phyloP scores from a whole-genome alignment of 768 basidiomycete genomes.

The Sutorius australiensis region DNA sequence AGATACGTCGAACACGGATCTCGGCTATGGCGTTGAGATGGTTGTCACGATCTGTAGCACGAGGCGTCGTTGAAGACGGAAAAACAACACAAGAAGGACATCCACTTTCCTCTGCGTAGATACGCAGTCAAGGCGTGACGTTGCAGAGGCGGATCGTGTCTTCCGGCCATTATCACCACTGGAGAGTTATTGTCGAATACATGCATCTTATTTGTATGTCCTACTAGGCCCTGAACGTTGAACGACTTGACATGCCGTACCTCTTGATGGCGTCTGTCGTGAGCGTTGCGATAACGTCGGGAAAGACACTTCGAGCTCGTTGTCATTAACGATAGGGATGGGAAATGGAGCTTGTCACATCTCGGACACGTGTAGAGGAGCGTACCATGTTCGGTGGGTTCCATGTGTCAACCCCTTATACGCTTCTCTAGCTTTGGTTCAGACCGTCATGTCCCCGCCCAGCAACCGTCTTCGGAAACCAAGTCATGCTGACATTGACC shows the following conservation, averaged over 20 bases:
- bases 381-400: slow-evolving; percentile 14
- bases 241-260: slow-evolving; percentile 33
- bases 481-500: slow-evolving; percentile 36
- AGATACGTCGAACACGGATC: slow-evolving; percentile 20
- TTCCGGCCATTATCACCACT: slow-evolving; percentile 6
- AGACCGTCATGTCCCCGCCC: slow-evolving; percentile 42
- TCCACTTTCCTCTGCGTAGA: slow-evolving; percentile 90
- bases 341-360: slow-evolving; percentile 4
- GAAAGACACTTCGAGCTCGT: neutral
- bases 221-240: slow-evolving; percentile 34
- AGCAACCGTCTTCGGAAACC: slow-evolving; percentile 37
- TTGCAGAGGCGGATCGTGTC: slow-evolving; percentile 20
- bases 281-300: neutral
- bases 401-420: slow-evolving; percentile 16
- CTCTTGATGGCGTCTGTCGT: neutral
- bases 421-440: slow-evolving; percentile 14
- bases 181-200: slow-evolving; percentile 28
- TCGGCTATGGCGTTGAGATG: slow-evolving; percentile 1
- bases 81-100: slow-evolving; percentile 91
- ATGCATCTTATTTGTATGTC: slow-evolving; percentile 36
- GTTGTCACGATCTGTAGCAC: slow-evolving; percentile 45
- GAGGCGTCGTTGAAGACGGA: slow-evolving; percentile 84
- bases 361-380: slow-evolving; percentile 27
- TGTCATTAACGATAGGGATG: neutral
- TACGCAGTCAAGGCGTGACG: slow-evolving; percentile 91